Percentiles rank a stretch among this genome's conserved stretches.
These are phyloP conservation scores for Centaurea solstitialis DNA, from an alignment of 129 eudicot species.

Conservation along the genomic window DNA sequence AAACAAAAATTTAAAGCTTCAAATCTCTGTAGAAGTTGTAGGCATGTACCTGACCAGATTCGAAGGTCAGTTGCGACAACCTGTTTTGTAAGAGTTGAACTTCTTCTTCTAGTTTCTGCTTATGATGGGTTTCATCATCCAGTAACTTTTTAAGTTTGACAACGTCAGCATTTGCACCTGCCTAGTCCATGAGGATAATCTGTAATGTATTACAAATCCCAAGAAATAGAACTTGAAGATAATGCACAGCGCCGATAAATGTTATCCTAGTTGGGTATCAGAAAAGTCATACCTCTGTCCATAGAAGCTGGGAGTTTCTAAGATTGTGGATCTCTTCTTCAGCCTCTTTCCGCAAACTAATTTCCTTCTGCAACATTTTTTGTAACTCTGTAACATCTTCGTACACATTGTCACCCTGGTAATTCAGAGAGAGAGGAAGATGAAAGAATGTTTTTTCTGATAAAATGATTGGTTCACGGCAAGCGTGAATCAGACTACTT, in stretches of 20 bases:
- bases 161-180: conserved; percentile 63
- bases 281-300: conserved; percentile 49
- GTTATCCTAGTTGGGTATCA: neutral
- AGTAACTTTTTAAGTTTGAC: conserved; percentile 54
- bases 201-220: conserved; percentile 9
- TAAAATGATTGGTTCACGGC: neutral
- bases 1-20: neutral
- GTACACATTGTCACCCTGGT: conserved; percentile 37
- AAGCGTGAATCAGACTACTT: neutral
- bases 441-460: neutral
- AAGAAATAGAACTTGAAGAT: conserved; percentile 8
- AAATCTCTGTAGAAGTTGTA: neutral
- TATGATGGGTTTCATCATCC: conserved; percentile 68
- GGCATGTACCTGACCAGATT: conserved; percentile 60
- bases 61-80: conserved; percentile 63
- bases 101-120: conserved; percentile 82
- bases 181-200: conserved; percentile 41
- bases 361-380: conserved; percentile 65
- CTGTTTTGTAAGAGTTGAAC: conserved; percentile 57
- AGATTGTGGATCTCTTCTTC: conserved; percentile 67
- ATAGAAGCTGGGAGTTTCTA: conserved; percentile 47
- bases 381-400: conserved; percentile 60
- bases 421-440: conserved; percentile 6
- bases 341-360: conserved; percentile 58
- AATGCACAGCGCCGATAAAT: conserved; percentile 1